A percentile compares a stretch with the other conserved stretches of the same genome.
Conservation (phyloP, 2,329 filamentous ascomycete species). For the Lecanicillium sp. region DNA sequence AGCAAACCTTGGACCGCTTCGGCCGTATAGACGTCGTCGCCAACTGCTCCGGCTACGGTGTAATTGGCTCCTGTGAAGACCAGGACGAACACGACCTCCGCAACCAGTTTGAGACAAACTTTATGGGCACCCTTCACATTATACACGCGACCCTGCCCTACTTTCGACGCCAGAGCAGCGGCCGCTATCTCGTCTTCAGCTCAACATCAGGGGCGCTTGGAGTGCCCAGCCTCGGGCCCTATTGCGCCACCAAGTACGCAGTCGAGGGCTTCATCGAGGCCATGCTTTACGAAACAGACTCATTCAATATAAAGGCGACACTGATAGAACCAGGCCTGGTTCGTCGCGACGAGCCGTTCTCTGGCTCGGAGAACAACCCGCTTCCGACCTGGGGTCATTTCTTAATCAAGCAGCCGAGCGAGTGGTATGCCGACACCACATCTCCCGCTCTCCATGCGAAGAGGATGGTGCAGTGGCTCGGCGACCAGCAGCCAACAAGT, state of each 20-base stretch:
- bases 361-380: slow-evolving; percentile 41
- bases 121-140: slow-evolving; percentile 91
- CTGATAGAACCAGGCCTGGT: slow-evolving; percentile 88
- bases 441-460: slow-evolving; percentile 83
- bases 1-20: slow-evolving; percentile 64
- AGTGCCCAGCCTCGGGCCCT: slow-evolving; percentile 85
- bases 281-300: slow-evolving; percentile 91
- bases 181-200: slow-evolving; percentile 90
- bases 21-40: slow-evolving; percentile 81
- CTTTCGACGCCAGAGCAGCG: slow-evolving; percentile 67
- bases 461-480: slow-evolving; percentile 89
- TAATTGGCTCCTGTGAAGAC: slow-evolving; percentile 93
- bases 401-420: slow-evolving; percentile 75
- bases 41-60: slow-evolving; percentile 91
- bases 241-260: slow-evolving; percentile 95
- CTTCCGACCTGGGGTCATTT: slow-evolving; percentile 88
- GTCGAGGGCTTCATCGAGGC: slow-evolving; percentile 93
- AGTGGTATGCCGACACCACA: slow-evolving; percentile 69
- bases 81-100: slow-evolving; percentile 92
- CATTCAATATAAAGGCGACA: slow-evolving; percentile 87
- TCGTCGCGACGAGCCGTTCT: slow-evolving; percentile 65
- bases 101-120: slow-evolving; percentile 96
- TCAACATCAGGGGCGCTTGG: slow-evolving; percentile 88
- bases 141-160: slow-evolving; percentile 83
- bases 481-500: slow-evolving; percentile 85